Percentiles rank a stretch among this genome's conserved stretches.
phyloP scores from a whole-genome alignment of 805 yeast genomes.

The Helenozyma rhizophorensis region DNA sequence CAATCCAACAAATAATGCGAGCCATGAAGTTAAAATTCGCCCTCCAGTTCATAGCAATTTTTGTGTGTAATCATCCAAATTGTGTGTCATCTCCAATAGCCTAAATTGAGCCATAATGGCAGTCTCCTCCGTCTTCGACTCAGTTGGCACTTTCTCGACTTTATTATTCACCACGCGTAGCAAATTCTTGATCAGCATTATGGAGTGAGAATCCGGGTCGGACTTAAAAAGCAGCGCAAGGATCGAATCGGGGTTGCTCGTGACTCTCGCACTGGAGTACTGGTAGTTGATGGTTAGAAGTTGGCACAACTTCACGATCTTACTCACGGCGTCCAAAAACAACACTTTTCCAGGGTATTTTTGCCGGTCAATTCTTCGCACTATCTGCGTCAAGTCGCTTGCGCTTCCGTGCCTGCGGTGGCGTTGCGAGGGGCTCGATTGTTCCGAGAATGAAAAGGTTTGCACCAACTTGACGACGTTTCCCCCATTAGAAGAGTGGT shows the following conservation, averaged over 20 bases:
- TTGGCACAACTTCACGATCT: conserved; percentile 10
- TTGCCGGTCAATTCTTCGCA: conserved; percentile 7
- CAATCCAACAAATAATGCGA: too few species aligned
- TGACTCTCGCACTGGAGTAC: background rate
- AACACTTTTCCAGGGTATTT: conserved; percentile 12
- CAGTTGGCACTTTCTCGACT: background rate
- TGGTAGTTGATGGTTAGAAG: conserved; percentile 9
- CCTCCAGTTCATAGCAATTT: too few species aligned
- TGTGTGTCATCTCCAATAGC: conserved; percentile 7
- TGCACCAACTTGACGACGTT: conserved; percentile 7
- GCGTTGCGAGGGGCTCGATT: conserved; percentile 2
- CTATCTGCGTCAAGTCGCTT: conserved; percentile 6
- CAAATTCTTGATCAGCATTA: conserved; percentile 7
- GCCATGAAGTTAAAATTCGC: too few species aligned
- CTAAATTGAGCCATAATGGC: conserved; percentile 3
- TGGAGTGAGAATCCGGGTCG: conserved; percentile 6
- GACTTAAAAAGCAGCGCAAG: conserved; percentile 6
- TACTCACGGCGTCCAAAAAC: conserved; percentile 12
- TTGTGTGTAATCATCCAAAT: conserved; percentile 3
- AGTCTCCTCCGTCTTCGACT: conserved; percentile 3
- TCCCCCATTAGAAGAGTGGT: background rate
- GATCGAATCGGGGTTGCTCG: conserved; percentile 1
- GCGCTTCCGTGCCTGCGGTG: background rate
- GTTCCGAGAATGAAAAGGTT: conserved; percentile 7
- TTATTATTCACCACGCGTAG: conserved; percentile 1